Evolutionary conservation across 805 yeast species (phyloP).

Genomic region (Starmerella floricola): DNA sequence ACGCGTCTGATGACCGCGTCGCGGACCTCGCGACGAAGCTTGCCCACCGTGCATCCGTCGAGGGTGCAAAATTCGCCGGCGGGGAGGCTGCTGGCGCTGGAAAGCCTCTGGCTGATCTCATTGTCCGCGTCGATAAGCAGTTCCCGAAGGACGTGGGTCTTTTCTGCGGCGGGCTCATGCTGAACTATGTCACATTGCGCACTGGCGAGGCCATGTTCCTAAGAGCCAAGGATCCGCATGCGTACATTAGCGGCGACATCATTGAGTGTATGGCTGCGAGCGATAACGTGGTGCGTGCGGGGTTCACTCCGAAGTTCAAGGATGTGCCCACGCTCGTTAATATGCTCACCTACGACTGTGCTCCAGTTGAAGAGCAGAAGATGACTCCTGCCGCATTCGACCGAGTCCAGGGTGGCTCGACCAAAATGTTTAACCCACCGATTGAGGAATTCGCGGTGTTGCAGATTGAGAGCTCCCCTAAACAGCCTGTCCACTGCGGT

Average conservation of each 20-base stretch:
- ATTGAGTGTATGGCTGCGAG: conserved; percentile 99
- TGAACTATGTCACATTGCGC: conserved; percentile 71
- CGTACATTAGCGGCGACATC: conserved; percentile 92
- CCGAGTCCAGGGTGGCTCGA: conserved; percentile 29
- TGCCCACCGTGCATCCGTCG: conserved; percentile 48
- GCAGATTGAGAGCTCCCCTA: conserved; percentile 48
- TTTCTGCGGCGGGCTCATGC: conserved; percentile 86
- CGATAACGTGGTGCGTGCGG: conserved; percentile 96
- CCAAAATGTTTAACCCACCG: conserved; percentile 74
- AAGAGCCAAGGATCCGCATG: conserved; percentile 96
- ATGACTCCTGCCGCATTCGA: conserved; percentile 54
- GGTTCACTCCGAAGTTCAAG: conserved; percentile 98
- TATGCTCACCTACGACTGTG: conserved; percentile 82
- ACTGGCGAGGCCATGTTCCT: conserved; percentile 95
- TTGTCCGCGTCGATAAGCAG: conserved; percentile 68
- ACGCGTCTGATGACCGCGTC: conserved; percentile 52
- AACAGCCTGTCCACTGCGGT: conserved; percentile 43
- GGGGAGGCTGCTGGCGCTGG: conserved; percentile 28
- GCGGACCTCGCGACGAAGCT: conserved; percentile 47
- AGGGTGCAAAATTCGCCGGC: conserved; percentile 28
- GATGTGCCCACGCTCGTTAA: conserved; percentile 82
- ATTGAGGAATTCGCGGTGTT: conserved; percentile 93
- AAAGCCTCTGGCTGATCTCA: conserved; percentile 52
- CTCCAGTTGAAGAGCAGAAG: conserved; percentile 85
- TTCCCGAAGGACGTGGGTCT: conserved; percentile 91